Evolutionary conservation across 352 stramenopile species (phyloP).

Genomic region (Globisporangium uncinulatum): DNA sequence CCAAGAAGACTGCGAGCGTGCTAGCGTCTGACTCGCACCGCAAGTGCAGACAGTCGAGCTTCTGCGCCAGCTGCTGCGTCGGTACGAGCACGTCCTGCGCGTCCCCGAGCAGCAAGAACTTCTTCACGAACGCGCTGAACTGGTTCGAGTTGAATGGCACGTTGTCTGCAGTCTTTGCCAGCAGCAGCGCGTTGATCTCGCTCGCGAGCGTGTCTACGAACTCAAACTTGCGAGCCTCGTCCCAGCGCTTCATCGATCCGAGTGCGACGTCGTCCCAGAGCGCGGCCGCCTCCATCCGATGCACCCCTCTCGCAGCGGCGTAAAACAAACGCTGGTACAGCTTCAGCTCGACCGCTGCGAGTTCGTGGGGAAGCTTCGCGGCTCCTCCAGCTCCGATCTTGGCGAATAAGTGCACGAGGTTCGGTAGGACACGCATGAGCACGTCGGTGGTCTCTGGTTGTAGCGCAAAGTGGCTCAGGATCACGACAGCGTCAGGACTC

Average conservation of each 20-base stretch:
- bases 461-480: constrained; percentile 60
- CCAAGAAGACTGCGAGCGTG: constrained; percentile 27
- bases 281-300: constrained; percentile 35
- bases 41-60: constrained; percentile 47
- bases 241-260: constrained; percentile 39
- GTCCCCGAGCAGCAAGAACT: constrained; percentile 36
- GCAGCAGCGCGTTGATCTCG: constrained; percentile 44
- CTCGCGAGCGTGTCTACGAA: constrained; percentile 47
- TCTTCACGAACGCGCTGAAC: constrained; percentile 45
- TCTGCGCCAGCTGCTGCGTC: constrained; percentile 27
- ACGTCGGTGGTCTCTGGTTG: constrained; percentile 37
- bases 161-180: constrained; percentile 21
- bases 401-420: constrained; percentile 49
- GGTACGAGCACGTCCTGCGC: constrained; percentile 24
- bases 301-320: constrained; percentile 42
- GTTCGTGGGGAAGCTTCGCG: constrained; percentile 31
- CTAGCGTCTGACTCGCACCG: constrained; percentile 19
- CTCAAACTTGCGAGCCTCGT: constrained; percentile 15
- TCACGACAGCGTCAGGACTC: constrained; percentile 64
- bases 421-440: constrained; percentile 53
- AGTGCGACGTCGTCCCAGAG: constrained; percentile 43
- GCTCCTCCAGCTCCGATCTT: constrained; percentile 21
- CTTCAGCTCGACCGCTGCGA: constrained; percentile 47
- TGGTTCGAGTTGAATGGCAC: constrained; percentile 42
- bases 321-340: constrained; percentile 58